Evolutionary conservation across 106 monocot genomes (phyloP), one percentile per base, ranked within the genome.

Genomic region (Vanilla planifolia): DNA sequence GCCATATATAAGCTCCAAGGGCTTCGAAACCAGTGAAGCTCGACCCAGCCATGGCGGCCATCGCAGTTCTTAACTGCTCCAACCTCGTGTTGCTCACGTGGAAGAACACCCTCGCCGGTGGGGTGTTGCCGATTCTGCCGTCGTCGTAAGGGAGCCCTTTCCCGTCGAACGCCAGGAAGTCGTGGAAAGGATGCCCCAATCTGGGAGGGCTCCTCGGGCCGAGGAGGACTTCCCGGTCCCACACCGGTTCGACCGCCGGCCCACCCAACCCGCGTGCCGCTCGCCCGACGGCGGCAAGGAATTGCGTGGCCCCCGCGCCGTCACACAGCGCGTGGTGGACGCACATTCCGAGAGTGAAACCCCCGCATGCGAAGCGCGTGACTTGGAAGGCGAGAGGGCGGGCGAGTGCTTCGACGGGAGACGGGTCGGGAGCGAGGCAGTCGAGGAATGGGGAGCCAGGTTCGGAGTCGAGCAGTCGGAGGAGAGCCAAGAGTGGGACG

Each of bases 1-100:
- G 74, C 86, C 86, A 86, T 33, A 86, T 78, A 66, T 68, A 81
- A 1, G 86, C 77, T 8, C 63, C 53, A 41, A 86, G 28, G 41
- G 65, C 75, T 63, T 86, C 86, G 37, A 81, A 86, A 1, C 71
- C 66, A 4, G 81, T 86, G 74, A 78, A 72, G 62, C 56, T 66
- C 52, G 42, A 26, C 10, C 74, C 77, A 28, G 74, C 42, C 60
- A 67, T 63, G 16, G 59, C 55, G 10, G 21, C 19, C 5, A 86
- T 44, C 55, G 35, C 15, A 16, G 51, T 19, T 55, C 61, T 60
- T 52, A 85, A 66, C 17, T 50, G 61, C 9, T 80, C 76, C 47
- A 80, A 40, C 10, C 79, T 24, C 32, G 40, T 37, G 25, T 80
- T 66, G 45, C 51, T 70, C 23, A 85, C 66, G 61, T 76, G 75